Conservation (phyloP, 768 basidiomycete species). For the Collybiopsis confluens region DNA sequence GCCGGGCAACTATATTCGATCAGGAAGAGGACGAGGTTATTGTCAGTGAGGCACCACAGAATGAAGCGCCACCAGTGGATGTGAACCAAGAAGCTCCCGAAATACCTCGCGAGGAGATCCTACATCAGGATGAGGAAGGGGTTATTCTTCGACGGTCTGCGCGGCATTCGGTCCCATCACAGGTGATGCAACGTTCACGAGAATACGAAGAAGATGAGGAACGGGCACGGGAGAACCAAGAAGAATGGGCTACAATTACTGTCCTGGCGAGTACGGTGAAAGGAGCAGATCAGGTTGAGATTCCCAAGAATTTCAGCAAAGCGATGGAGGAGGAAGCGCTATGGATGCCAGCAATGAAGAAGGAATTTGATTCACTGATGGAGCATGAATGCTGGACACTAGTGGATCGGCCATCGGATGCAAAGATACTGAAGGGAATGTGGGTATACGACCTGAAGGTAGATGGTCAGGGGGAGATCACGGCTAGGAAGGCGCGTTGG, state of each 20-base stretch:
- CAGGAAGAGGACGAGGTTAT: too few species aligned
- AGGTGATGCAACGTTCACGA: background rate
- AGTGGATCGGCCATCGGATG: background rate
- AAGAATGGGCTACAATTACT: background rate
- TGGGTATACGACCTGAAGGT: conserved; percentile 24
- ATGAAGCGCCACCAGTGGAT: too few species aligned
- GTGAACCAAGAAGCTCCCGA: too few species aligned
- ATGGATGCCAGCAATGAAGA: background rate
- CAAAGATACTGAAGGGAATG: conserved; percentile 12
- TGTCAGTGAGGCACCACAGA: too few species aligned
- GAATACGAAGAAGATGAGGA: conserved; percentile 1
- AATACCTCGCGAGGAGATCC: too few species aligned
- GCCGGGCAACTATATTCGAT: too few species aligned
- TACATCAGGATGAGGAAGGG: too few species aligned
- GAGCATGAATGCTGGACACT: background rate
- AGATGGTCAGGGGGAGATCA: conserved; percentile 19
- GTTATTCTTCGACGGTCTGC: background rate
- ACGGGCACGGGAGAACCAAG: background rate
- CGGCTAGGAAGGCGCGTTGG: conserved; percentile 18
- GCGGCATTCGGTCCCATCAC: background rate
- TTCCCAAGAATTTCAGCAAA: background rate
- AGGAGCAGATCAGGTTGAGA: background rate
- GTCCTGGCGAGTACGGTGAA: background rate
- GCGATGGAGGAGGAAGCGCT: background rate
- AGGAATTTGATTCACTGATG: background rate